Evolutionary conservation across 108 stramenopile genomes (phyloP), one percentile per base, ranked within the genome.

Genomic region (Parietichytrium sp.): DNA sequence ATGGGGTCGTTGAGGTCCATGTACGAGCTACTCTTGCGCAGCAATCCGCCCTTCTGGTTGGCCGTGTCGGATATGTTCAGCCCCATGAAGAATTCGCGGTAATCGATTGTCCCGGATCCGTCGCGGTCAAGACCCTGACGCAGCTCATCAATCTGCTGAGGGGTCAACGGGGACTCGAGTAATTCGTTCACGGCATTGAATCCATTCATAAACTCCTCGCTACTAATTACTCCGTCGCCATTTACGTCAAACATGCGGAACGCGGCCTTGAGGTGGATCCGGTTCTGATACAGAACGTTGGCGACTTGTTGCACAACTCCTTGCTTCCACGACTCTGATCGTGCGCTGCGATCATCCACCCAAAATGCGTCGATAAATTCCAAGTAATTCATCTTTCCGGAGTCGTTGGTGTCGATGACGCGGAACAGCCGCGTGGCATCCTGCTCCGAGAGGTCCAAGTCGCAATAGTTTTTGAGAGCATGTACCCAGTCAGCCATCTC

Each of bases 281-380:
- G 50, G 83, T 88, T 84, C 85, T 88, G 87, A 54, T 84, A 88
- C 45, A 88, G 50, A 49, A 86, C 86, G 79, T 88, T 87, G 4
- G 87, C 80, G 4, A 88, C 78, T 7, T 84, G 82, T 79, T 88
- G 87, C 25, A 88, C 86, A 27, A 88, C 54, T 6, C 85, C 83
- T 16, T 87, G 85, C 61, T 87, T 85, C 88, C 88, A 88, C 15
- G 48, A 45, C 16, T 20, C 47, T 25, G 52, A 33, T 7, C 49
- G 23, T 8, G 51, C 29, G 12, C 38, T 16, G 42, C 26, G 3
- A 31, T 82, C 61, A 26, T 20, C 45, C 15, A 84, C 29, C 10
- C 54, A 16, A 51, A 53, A 80, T 30, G 79, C 83, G 30, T 80
- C 45, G 31, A 80, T 15, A 52, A 84, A 84, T 38, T 84, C 83